Percentiles rank a stretch among this genome's conserved stretches.
Conservation (phyloP, 140 eudicot genomes). For the Oenanthe javanica region DNA sequence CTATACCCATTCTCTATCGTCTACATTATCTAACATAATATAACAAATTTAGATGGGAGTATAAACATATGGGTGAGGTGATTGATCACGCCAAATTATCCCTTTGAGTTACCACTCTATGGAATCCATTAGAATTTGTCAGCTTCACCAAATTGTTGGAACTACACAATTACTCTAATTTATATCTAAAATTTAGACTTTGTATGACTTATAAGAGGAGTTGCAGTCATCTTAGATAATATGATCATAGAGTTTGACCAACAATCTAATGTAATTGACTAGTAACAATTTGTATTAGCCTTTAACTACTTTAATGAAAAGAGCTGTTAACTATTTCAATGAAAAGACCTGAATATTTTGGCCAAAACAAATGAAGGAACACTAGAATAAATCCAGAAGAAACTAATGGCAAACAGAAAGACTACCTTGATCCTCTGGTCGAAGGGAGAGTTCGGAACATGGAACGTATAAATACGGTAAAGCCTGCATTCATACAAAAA, state of each 20-base stretch:
- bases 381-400: neutral
- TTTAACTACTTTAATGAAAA: neutral
- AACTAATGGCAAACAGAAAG: constrained; percentile 4
- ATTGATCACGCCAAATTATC: neutral
- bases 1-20: neutral
- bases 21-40: neutral
- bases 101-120: neutral
- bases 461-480: constrained; percentile 87
- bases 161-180: neutral
- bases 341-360: neutral
- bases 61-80: neutral
- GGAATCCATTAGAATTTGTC: neutral
- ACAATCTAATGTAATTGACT: neutral
- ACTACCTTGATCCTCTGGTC: constrained; percentile 57
- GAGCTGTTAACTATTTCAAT: neutral
- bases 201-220: neutral
- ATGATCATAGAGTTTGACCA: neutral
- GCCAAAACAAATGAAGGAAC: neutral
- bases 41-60: neutral
- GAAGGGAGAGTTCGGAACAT: constrained; percentile 55
- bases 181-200: neutral
- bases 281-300: neutral
- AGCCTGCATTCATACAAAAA: constrained; percentile 50
- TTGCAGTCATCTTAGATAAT: neutral
- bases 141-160: neutral